These are phyloP conservation scores for Suhomyces canberraensis DNA, from an alignment of 805 yeast genomes.

Conservation along the genomic window DNA sequence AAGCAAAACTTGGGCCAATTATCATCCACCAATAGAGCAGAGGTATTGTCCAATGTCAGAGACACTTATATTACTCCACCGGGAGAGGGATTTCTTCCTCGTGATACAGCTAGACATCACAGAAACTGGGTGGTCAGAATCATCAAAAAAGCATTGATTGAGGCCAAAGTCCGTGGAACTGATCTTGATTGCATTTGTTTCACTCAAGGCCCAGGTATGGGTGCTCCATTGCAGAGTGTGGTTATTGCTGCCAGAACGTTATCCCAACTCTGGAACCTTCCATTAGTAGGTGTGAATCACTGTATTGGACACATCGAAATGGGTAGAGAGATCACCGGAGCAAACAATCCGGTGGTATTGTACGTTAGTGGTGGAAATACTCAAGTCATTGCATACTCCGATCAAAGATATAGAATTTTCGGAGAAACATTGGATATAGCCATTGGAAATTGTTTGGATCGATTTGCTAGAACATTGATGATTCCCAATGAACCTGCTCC, in stretches of 20 bases:
- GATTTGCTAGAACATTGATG: constrained; percentile 88
- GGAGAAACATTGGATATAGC: constrained; percentile 99
- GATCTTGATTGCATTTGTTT: constrained; percentile 83
- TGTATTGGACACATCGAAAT: constrained; percentile 98
- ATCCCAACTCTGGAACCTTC: constrained; percentile 73
- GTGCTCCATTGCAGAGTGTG: constrained; percentile 93
- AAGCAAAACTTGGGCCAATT: constrained; percentile 66
- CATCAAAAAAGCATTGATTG: constrained; percentile 61
- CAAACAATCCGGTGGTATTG: constrained; percentile 92
- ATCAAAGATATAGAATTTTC: constrained; percentile 91
- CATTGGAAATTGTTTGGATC: constrained; percentile 92
- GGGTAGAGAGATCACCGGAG: constrained; percentile 99
- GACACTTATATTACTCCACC: constrained; percentile 96
- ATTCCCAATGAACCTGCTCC: constrained; percentile 95
- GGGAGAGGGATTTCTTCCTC: constrained; percentile 95
- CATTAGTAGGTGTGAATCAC: constrained; percentile 93
- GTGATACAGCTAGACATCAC: constrained; percentile 97
- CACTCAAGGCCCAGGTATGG: constrained; percentile 99
- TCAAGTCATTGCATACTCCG: constrained; percentile 94
- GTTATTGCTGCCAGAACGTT: constrained; percentile 89
- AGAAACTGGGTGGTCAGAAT: constrained; percentile 89
- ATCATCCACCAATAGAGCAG: constrained; percentile 58
- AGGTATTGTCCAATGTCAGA: constrained; percentile 82
- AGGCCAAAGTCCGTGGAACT: constrained; percentile 47
- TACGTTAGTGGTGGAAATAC: constrained; percentile 99